Evolutionary conservation across 2,329 filamentous ascomycete genomes (phyloP), one percentile per base, ranked within the genome.

Genomic region (Phoma sp.): DNA sequence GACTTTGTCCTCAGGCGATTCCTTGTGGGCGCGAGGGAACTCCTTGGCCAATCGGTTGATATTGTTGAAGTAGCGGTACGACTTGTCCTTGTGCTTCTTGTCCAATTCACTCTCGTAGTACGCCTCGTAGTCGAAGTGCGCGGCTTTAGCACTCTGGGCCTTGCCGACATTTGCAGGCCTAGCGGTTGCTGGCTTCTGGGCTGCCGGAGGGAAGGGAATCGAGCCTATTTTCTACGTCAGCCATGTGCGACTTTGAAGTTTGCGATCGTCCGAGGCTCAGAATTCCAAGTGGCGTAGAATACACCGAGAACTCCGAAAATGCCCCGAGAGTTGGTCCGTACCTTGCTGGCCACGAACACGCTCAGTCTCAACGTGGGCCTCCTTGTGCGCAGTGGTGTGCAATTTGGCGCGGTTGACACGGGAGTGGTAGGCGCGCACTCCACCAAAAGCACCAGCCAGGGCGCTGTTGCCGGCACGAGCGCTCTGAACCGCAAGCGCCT

Each of bases 21-120:
- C 84, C 83, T 96, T 96, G 77, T 99, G 95, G 38, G 95, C 95
- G 61, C 90, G 91, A 25, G 95, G 95, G 60, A 99, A 99, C 62
- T 98, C 92, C 79, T 95, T 91, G 63, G 95, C 95, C 57, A 99
- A 84, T 29, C 95, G 92, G 74, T 99, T 99, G 86, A 99, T 99
- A 82, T 99, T 99, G 84, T 99, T 99, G 83, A 99, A 99, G 82
- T 98, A 98, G 72, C 95, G 91, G 81, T 99, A 99, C 46, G 93
- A 97, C 81, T 97, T 98, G 84, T 99, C 95, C 83, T 96, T 93
- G 84, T 96, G 95, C 82, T 99, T 99, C 85, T 97, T 98, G 68
- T 97, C 92, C 65, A 99, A 79, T 76, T 99, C 93, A 57, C 81
- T 81, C 62, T 88, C 80, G 79, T 98, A 99, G 78, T 97, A 99